These are phyloP conservation scores for Allium sativum DNA, from an alignment of 106 monocot species.

Conservation along the genomic window DNA sequence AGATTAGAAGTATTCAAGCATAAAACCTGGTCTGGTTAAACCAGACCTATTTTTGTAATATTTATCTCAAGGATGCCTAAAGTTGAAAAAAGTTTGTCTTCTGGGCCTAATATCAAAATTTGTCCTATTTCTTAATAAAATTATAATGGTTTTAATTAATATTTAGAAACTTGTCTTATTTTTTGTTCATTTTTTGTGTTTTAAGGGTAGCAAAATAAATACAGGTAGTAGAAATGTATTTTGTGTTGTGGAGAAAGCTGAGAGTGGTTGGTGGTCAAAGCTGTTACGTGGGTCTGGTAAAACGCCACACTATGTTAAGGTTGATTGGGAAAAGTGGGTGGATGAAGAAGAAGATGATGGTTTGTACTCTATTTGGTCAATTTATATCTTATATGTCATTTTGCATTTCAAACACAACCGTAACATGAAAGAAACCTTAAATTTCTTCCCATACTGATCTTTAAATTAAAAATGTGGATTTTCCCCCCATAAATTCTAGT, in stretches of 20 bases:
- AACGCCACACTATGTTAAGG: slow-evolving; percentile 76
- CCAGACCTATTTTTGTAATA: no score
- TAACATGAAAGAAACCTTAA: not conserved
- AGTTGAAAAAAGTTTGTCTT: no score
- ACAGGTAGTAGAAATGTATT: slow-evolving; percentile 58
- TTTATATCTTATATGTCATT: not conserved
- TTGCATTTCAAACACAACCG: not conserved
- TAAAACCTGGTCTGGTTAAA: no score
- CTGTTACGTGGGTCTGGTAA: slow-evolving; percentile 54
- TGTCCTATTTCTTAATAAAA: no score
- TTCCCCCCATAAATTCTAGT: not conserved
- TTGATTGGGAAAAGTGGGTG: slow-evolving; percentile 91
- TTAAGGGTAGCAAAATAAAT: slow-evolving; percentile 77
- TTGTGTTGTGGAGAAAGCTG: slow-evolving; percentile 63
- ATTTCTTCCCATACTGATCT: not conserved
- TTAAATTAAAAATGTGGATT: not conserved
- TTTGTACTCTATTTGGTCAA: not conserved
- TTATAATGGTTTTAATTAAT: not conserved
- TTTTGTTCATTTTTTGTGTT: not conserved
- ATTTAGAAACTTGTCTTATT: not conserved
- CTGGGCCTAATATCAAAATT: no score
- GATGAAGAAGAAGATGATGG: slow-evolving; percentile 76
- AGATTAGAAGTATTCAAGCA: no score
- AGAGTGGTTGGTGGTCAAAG: slow-evolving; percentile 76
- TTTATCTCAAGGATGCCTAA: no score